phyloP scores from a whole-genome alignment of 345 rosid species.

The Camelina hispida region DNA sequence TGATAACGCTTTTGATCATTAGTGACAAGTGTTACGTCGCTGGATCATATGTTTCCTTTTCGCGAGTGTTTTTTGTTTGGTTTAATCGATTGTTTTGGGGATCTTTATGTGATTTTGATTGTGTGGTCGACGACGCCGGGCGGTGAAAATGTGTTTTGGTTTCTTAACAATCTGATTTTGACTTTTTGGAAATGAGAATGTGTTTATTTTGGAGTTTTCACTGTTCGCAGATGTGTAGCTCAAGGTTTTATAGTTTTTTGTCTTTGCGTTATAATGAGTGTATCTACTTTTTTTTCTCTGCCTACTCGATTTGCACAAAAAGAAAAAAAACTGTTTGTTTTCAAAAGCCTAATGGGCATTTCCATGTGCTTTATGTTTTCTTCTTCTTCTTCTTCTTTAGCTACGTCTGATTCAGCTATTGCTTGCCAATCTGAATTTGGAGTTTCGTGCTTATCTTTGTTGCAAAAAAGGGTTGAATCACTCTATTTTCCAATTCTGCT shows the following conservation, averaged over 20 bases:
- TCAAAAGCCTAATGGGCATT: slow-evolving; percentile 1
- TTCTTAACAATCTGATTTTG: slow-evolving; percentile 23
- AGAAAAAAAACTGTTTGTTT: neutral
- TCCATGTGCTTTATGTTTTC: neutral
- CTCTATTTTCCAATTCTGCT: neutral
- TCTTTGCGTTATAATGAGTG: slow-evolving; percentile 7
- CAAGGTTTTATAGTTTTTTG: slow-evolving; percentile 5
- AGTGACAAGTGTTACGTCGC: slow-evolving; percentile 25
- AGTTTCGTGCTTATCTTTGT: neutral
- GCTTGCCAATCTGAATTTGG: slow-evolving; percentile 2
- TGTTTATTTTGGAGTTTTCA: slow-evolving; percentile 4
- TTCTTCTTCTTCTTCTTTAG: slow-evolving; percentile 1
- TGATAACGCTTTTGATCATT: slow-evolving; percentile 20
- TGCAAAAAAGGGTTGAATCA: slow-evolving; percentile 3
- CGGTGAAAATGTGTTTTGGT: neutral
- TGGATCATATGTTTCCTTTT: slow-evolving; percentile 29
- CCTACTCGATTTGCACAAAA: slow-evolving; percentile 18
- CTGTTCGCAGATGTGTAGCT: slow-evolving; percentile 14
- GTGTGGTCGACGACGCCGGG: slow-evolving; percentile 1
- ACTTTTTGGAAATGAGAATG: slow-evolving; percentile 26
- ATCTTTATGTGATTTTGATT: neutral
- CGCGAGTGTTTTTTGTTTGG: neutral
- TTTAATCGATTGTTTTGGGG: neutral
- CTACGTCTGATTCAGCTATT: slow-evolving; percentile 4
- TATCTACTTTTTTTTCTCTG: neutral